Conservation (phyloP, 2,329 filamentous ascomycete genomes). For the Diplocarpon rosae region DNA sequence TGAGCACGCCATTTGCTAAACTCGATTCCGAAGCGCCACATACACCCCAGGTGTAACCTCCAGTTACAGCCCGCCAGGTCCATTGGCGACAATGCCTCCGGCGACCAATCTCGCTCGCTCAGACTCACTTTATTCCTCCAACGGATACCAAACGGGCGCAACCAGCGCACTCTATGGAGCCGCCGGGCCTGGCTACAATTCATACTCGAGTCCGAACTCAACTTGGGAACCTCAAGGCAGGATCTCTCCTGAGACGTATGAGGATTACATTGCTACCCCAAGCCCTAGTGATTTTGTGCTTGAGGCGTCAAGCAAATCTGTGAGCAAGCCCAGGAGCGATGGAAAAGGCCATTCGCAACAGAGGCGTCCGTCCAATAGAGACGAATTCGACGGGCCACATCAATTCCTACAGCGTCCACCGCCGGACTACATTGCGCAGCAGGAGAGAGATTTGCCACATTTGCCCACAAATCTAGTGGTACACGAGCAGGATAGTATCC, state of each 20-base stretch:
- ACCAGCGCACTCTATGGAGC: slow-evolving; percentile 24
- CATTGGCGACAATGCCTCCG: slow-evolving; percentile 10
- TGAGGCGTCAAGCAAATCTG: slow-evolving; percentile 37
- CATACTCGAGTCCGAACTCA: slow-evolving; percentile 22
- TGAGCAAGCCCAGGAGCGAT: slow-evolving; percentile 35
- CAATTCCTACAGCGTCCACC: slow-evolving; percentile 68
- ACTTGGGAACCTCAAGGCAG: slow-evolving; percentile 27
- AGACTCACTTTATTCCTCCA: slow-evolving; percentile 23
- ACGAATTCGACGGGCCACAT: slow-evolving; percentile 82
- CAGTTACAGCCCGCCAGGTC: slow-evolving; percentile 22
- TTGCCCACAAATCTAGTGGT: slow-evolving; percentile 73
- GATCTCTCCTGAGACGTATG: slow-evolving; percentile 26
- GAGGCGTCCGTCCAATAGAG: slow-evolving; percentile 65
- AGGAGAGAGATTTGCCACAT: slow-evolving; percentile 71
- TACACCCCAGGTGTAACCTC: slow-evolving; percentile 20
- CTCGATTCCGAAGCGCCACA: slow-evolving; percentile 19
- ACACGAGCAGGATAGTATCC: slow-evolving; percentile 73
- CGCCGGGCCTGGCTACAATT: slow-evolving; percentile 23
- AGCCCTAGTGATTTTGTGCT: slow-evolving; percentile 49
- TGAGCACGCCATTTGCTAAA: slow-evolving; percentile 21
- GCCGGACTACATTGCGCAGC: slow-evolving; percentile 59
- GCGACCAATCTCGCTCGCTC: slow-evolving; percentile 18
- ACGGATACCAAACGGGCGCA: slow-evolving; percentile 22
- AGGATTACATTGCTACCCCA: slow-evolving; percentile 40
- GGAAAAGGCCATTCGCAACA: slow-evolving; percentile 41